Conservation (phyloP, 2,329 filamentous ascomycete genomes). For the Sordariomycetes sp. region DNA sequence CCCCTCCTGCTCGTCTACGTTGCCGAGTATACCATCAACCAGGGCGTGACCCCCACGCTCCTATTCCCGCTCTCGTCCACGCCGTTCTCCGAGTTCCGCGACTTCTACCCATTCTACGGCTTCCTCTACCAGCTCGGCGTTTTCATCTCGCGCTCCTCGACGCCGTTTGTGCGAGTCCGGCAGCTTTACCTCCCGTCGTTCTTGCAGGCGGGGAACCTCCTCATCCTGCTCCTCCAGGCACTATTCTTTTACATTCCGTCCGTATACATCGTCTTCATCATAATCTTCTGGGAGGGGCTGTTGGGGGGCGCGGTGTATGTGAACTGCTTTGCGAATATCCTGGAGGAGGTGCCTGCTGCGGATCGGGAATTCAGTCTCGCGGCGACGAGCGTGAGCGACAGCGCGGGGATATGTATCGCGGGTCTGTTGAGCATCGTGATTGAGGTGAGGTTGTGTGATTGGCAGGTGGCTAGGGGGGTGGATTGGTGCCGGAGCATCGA, state of each 20-base stretch:
- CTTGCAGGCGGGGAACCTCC: conserved; percentile 69
- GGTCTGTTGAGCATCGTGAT: conserved; percentile 72
- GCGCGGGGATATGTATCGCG: conserved; percentile 78
- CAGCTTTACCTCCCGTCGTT: conserved; percentile 70
- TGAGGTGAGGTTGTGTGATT: conserved; percentile 70
- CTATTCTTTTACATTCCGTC: conserved; percentile 70
- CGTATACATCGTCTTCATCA: conserved; percentile 71
- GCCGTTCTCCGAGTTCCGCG: conserved; percentile 70
- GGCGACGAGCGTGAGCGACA: conserved; percentile 86
- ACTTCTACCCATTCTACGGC: conserved; percentile 89
- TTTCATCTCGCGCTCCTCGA: conserved; percentile 85
- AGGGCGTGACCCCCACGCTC: conserved; percentile 80
- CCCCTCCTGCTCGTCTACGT: conserved; percentile 87
- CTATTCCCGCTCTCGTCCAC: conserved; percentile 67
- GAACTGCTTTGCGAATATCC: conserved; percentile 89
- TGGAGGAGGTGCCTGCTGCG: conserved; percentile 61
- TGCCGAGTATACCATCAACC: conserved; percentile 91
- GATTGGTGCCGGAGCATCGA: conserved; percentile 55
- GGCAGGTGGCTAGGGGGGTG: conserved; percentile 70
- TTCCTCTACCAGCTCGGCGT: conserved; percentile 93
- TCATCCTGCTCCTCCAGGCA: conserved; percentile 61
- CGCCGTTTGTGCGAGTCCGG: conserved; percentile 73
- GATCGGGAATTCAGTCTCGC: conserved; percentile 87
- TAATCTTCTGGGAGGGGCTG: conserved; percentile 91
- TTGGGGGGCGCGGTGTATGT: conserved; percentile 89